Evolutionary conservation across 2,329 filamentous ascomycete genomes (phyloP).

Genomic region (Penicillium sp.): DNA sequence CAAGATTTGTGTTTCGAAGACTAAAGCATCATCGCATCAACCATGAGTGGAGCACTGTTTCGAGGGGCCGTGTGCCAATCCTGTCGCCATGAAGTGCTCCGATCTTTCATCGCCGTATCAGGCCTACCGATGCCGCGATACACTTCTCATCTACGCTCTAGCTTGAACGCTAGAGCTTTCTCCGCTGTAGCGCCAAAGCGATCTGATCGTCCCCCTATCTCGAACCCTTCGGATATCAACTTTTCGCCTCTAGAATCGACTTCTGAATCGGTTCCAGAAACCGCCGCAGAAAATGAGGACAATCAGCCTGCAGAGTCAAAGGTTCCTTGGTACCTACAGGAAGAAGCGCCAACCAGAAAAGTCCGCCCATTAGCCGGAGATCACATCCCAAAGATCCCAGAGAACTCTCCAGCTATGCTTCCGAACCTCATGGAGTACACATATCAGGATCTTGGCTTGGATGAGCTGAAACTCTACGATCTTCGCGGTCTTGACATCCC

Average conservation of each 20-base stretch:
- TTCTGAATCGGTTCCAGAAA: background rate
- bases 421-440: slow-evolving; percentile 73
- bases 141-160: slow-evolving; percentile 12
- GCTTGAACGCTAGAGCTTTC: slow-evolving; percentile 25
- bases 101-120: slow-evolving; percentile 30
- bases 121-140: slow-evolving; percentile 26
- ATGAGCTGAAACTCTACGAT: slow-evolving; percentile 78
- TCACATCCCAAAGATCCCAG: slow-evolving; percentile 64
- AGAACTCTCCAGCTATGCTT: slow-evolving; percentile 70
- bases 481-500: slow-evolving; percentile 82
- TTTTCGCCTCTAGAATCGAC: slow-evolving; percentile 11
- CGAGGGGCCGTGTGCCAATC: slow-evolving; percentile 30
- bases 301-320: slow-evolving; percentile 18
- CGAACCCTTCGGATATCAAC: slow-evolving; percentile 14
- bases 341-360: slow-evolving; percentile 51
- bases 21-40: slow-evolving; percentile 8
- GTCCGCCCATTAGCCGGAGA: slow-evolving; percentile 54
- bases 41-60: slow-evolving; percentile 36
- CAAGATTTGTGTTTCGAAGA: background rate
- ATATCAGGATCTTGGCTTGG: slow-evolving; percentile 81
- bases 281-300: background rate
- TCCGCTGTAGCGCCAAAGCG: slow-evolving; percentile 21
- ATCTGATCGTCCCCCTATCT: slow-evolving; percentile 25
- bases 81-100: slow-evolving; percentile 31
- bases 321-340: slow-evolving; percentile 80